Evolutionary conservation across 768 basidiomycete species (phyloP).

Genomic region (Cytidiella melzeri): DNA sequence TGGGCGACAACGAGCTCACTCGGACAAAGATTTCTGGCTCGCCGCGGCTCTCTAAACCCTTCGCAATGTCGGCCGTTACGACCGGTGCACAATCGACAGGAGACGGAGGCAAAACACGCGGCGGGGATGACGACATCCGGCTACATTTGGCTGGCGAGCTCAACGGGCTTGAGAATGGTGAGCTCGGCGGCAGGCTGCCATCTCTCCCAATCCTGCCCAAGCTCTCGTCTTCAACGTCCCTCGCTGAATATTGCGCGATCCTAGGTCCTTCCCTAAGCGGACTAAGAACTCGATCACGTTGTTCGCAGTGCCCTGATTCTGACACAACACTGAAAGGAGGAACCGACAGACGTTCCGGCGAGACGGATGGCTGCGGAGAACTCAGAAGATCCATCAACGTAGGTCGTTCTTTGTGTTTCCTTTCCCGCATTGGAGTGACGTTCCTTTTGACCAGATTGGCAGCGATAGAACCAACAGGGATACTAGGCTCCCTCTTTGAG

Average conservation of each 20-base stretch:
- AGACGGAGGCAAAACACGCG: not conserved
- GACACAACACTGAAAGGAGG: not conserved
- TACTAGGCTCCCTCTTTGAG: not conserved
- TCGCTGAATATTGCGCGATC: too few species aligned
- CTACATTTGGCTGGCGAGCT: not conserved
- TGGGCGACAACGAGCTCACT: not conserved
- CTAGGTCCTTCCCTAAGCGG: not conserved
- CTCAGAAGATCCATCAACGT: constrained; percentile 7
- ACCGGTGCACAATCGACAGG: not conserved
- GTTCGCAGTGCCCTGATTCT: not conserved
- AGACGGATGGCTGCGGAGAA: not conserved
- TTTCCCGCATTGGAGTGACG: not conserved
- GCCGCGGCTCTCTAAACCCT: too few species aligned
- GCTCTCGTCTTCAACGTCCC: too few species aligned
- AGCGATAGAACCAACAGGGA: not conserved
- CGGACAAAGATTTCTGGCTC: too few species aligned
- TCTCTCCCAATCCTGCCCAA: too few species aligned
- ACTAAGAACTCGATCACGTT: not conserved
- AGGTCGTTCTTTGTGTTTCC: not conserved
- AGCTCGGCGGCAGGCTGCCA: not conserved
- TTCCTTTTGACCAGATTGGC: not conserved
- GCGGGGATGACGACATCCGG: not conserved
- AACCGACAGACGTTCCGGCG: not conserved
- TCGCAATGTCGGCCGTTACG: too few species aligned
- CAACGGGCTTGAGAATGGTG: not conserved